Evolutionary conservation across 78 protist genomes (phyloP).

Genomic region (Protostelium mycophagum): DNA sequence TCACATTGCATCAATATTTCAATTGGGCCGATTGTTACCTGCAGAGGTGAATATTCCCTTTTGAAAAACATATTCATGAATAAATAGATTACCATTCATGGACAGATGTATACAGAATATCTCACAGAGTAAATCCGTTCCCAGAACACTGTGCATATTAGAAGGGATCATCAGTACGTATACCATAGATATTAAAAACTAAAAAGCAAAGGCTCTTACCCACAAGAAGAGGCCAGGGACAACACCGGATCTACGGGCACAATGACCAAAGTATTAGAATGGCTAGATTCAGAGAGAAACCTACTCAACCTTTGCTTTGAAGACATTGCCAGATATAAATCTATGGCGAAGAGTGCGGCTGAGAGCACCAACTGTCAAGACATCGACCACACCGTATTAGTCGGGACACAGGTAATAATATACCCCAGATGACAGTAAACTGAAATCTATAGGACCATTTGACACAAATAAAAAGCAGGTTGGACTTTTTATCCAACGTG

Average conservation of each 20-base stretch:
- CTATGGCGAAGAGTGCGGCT: background rate
- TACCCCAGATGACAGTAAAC: background rate
- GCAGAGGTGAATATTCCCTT: slow-evolving; percentile 9
- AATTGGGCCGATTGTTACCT: slow-evolving; percentile 6
- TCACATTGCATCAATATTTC: too few species aligned
- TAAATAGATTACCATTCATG: slow-evolving; percentile 4
- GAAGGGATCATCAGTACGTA: background rate
- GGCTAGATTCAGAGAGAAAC: background rate
- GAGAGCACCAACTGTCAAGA: background rate
- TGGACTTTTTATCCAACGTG: background rate
- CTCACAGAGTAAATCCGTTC: background rate
- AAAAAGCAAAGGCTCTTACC: background rate
- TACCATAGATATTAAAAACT: background rate
- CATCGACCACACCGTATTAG: background rate
- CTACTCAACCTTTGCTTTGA: background rate
- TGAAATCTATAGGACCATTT: background rate
- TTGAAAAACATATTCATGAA: slow-evolving; percentile 16
- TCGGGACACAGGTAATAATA: background rate
- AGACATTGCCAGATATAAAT: background rate
- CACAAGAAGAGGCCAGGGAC: background rate
- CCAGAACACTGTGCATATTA: background rate
- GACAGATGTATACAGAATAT: background rate
- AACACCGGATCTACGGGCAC: background rate
- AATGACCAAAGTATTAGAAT: background rate
- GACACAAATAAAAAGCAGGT: background rate